Evolutionary conservation across 306 rosid species (phyloP).

Genomic region (Quercus glauca): DNA sequence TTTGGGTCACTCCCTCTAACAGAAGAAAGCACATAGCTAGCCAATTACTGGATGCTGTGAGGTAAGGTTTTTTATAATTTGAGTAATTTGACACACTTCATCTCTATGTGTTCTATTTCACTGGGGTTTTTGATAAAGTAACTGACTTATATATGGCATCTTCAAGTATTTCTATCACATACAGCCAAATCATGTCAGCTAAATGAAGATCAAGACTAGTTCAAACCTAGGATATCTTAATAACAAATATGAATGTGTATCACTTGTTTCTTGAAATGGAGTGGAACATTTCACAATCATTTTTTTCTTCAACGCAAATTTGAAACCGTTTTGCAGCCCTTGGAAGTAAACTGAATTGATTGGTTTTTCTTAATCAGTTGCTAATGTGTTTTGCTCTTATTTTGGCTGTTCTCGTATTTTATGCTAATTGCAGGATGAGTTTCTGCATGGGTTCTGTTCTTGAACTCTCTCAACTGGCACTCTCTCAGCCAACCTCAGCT

Average conservation of each 20-base stretch:
- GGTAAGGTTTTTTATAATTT: conserved; percentile 34
- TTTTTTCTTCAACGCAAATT: not conserved
- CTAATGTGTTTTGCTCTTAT: not conserved
- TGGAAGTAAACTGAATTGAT: not conserved
- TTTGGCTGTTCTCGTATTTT: conserved; percentile 6
- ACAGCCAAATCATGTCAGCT: not conserved
- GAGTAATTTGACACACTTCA: not conserved
- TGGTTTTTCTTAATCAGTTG: conserved; percentile 1
- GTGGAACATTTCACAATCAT: not conserved
- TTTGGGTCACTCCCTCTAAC: conserved; percentile 81
- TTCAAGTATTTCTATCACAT: not conserved
- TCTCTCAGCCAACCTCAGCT: conserved; percentile 76
- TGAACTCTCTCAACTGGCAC: conserved; percentile 59
- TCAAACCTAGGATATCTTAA: not conserved
- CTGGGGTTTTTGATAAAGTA: not conserved
- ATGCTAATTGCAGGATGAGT: conserved; percentile 50
- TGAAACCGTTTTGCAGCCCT: not conserved
- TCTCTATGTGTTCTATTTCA: not conserved
- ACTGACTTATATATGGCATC: no score
- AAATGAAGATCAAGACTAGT: not conserved
- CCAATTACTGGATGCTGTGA: conserved; percentile 69
- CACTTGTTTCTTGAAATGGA: not conserved
- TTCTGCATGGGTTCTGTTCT: conserved; percentile 55
- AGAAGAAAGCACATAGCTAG: conserved; percentile 72
- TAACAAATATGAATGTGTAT: not conserved